Conservation (phyloP, 768 basidiomycete species). For the Amanita muscaria region DNA sequence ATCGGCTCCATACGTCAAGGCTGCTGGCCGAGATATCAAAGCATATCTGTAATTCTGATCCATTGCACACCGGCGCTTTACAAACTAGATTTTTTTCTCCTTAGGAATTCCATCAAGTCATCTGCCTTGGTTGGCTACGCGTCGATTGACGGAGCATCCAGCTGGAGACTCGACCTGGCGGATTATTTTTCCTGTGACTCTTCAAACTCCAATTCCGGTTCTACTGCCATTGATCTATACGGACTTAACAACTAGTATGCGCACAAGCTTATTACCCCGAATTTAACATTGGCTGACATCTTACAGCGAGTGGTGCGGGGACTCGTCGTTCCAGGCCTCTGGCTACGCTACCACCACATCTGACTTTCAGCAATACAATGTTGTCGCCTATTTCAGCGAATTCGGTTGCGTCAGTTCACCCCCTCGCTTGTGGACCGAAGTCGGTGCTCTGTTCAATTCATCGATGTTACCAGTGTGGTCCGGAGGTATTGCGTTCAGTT, state of each 20-base stretch:
- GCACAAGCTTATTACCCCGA: background rate
- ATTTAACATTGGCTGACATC: slow-evolving; percentile 8
- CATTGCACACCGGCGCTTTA: background rate
- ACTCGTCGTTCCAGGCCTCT: slow-evolving; percentile 44
- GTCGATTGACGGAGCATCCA: slow-evolving; percentile 63
- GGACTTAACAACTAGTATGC: slow-evolving; percentile 84
- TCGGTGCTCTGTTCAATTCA: slow-evolving; percentile 57
- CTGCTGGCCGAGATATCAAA: slow-evolving; percentile 82
- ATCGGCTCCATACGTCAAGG: slow-evolving; percentile 77
- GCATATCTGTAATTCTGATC: slow-evolving; percentile 57
- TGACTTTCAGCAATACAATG: slow-evolving; percentile 56
- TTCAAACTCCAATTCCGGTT: slow-evolving; percentile 39
- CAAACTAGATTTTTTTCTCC: slow-evolving; percentile 9
- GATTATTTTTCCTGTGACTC: slow-evolving; percentile 75
- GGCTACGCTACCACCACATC: slow-evolving; percentile 47
- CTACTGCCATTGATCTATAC: slow-evolving; percentile 71
- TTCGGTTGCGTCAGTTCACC: slow-evolving; percentile 61
- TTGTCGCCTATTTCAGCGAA: slow-evolving; percentile 87
- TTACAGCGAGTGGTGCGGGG: slow-evolving; percentile 77
- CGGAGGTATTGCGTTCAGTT: slow-evolving; percentile 83
- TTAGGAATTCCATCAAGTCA: slow-evolving; percentile 57
- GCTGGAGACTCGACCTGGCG: slow-evolving; percentile 60
- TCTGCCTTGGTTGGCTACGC: slow-evolving; percentile 75
- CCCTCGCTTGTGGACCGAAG: slow-evolving; percentile 76
- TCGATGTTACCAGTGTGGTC: slow-evolving; percentile 78